Evolutionary conservation across 139 green algal genomes (phyloP), one percentile per base, ranked within the genome.

Genomic region (Micractinium conductrix): DNA sequence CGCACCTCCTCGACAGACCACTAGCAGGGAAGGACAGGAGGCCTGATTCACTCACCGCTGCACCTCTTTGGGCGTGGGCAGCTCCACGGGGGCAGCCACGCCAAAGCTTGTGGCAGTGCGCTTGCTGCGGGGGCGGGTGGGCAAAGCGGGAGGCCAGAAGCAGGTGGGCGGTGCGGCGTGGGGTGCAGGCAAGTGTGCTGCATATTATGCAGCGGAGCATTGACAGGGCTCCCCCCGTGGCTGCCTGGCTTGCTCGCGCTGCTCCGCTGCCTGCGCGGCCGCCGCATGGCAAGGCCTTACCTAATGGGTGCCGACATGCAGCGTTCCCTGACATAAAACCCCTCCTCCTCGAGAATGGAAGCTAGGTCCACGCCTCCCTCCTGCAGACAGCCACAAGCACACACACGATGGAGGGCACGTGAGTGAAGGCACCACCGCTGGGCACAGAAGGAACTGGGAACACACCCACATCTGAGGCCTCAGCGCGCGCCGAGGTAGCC

Each of bases 311-410:
- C 87, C 19, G 91, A 92, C 86, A 95, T 84, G 30, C 44, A 71
- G 6, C 93, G 83, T 37, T 82, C 40, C 9, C 40, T 72, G 2
- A 92, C 74, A 79, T 96, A 98, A 74, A 97, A 97, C 21, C 93
- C 94, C 84, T 95, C 87, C 71, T 96, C 90, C 80, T 94, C 58
- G 76, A 98, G 48, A 21, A 98, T 91, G 7, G 75, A 40, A 0
- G 87, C 78, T 69, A 98, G 81, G 72, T 96, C 86, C 17, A 97
- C 80, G n/a, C 91, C 91, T 0, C 86, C 89, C 86, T 98, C 92
- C 86, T 91, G 88, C 69, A 75, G 4, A 4, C 33, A 7, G 1
- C 10, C 50, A 83, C 40, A 9, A 38, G 12, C 12, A n/a, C n/a
- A n/a, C n/a, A 58, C 12, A 58, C 48, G 48, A 58, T 24, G 48